Conservation (phyloP, 495 filamentous ascomycete species). For the Amniculicola lignicola region DNA sequence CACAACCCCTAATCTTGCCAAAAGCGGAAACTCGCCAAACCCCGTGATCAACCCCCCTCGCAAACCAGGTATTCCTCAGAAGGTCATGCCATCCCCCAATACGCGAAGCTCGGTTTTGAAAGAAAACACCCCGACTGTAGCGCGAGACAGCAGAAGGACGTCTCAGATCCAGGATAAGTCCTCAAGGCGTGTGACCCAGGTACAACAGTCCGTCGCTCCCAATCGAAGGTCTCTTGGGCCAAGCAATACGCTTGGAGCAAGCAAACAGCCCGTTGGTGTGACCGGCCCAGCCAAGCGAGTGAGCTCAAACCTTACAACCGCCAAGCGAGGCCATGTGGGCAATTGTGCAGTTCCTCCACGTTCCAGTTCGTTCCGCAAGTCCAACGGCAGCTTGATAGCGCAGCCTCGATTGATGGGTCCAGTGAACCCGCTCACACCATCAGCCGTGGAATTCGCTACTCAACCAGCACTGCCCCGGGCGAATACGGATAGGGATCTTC, state of each 20-base stretch:
- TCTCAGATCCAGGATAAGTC: slow-evolving; percentile 12
- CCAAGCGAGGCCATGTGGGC: slow-evolving; percentile 1
- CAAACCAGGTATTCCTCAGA: not conserved
- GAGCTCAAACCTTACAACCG: slow-evolving; percentile 1
- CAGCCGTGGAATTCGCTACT: not conserved
- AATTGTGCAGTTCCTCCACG: not conserved
- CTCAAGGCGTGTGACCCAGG: not conserved
- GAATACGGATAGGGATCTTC: slow-evolving; percentile 14
- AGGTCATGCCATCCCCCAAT: not conserved
- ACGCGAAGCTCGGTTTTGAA: slow-evolving; percentile 3
- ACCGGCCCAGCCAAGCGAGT: slow-evolving; percentile 11
- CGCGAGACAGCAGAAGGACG: slow-evolving; percentile 11
- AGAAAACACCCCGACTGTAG: slow-evolving; percentile 17
- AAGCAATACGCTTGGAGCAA: not conserved
- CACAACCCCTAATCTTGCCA: slow-evolving; percentile 26
- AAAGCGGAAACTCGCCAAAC: not conserved
- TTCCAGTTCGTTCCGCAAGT: not conserved
- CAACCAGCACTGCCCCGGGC: slow-evolving; percentile 2
- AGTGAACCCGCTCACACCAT: slow-evolving; percentile 14
- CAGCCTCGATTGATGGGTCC: slow-evolving; percentile 27
- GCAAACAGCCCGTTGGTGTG: slow-evolving; percentile 7
- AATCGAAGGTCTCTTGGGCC: slow-evolving; percentile 3
- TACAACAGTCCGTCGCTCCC: not conserved
- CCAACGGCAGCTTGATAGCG: slow-evolving; percentile 4
- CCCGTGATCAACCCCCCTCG: slow-evolving; percentile 13